phyloP scores from a whole-genome alignment of 768 basidiomycete genomes.

The Kwoniella heveanensis region DNA sequence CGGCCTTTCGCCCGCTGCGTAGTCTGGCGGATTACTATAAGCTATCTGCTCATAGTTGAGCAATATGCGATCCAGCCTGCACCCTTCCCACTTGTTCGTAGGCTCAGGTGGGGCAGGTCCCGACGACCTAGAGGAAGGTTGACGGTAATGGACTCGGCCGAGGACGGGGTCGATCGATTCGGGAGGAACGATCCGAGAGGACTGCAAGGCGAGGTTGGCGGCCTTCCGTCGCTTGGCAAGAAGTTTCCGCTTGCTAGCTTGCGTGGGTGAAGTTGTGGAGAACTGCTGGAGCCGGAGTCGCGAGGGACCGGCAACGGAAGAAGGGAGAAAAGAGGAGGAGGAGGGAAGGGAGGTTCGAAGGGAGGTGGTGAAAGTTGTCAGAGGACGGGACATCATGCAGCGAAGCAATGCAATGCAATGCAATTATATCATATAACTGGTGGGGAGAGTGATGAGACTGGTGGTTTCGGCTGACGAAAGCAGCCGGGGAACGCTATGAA shows the following conservation, averaged over 20 bases:
- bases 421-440: no score
- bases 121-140: constrained; percentile 11
- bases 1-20: constrained; percentile 31
- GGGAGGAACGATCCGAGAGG: constrained; percentile 36
- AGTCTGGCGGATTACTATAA: constrained; percentile 38
- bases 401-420: no score
- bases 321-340: neutral
- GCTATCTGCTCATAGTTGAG: constrained; percentile 40
- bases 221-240: constrained; percentile 25
- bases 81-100: constrained; percentile 35
- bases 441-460: no score
- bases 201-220: constrained; percentile 19
- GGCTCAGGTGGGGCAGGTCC: constrained; percentile 16
- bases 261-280: neutral
- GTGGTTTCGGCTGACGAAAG: neutral
- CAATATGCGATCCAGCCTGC: constrained; percentile 36
- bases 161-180: constrained; percentile 57
- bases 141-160: constrained; percentile 17
- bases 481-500: no score
- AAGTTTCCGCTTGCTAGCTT: constrained; percentile 16
- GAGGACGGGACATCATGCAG: constrained; percentile 6
- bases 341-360: constrained; percentile 8
- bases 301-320: constrained; percentile 16
- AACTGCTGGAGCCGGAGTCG: neutral
- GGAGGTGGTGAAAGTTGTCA: constrained; percentile 1